Evolutionary conservation across 2,329 filamentous ascomycete genomes (phyloP).

Genomic region (Penicillium concentricum): DNA sequence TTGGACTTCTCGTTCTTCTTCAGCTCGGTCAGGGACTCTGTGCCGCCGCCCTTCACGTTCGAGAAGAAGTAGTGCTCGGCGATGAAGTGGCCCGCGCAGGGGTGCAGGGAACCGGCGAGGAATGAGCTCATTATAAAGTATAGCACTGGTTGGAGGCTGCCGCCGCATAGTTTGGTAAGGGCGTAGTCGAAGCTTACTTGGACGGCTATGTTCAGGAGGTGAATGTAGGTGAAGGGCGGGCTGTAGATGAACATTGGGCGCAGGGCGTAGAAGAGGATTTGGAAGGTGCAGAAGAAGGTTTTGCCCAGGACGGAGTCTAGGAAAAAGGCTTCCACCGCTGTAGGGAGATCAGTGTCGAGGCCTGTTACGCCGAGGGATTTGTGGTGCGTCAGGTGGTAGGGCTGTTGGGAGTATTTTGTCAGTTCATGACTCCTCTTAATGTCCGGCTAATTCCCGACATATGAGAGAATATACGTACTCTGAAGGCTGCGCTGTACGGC

Average conservation of each 20-base stretch:
- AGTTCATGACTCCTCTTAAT: slow-evolving; percentile 3
- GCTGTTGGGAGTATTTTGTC: slow-evolving; percentile 48
- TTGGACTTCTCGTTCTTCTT: slow-evolving; percentile 34
- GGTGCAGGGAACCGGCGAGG: slow-evolving; percentile 89
- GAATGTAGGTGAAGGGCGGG: slow-evolving; percentile 81
- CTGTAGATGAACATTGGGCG: slow-evolving; percentile 93
- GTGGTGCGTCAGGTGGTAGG: slow-evolving; percentile 98
- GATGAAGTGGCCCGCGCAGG: slow-evolving; percentile 96
- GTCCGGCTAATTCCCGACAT: background rate
- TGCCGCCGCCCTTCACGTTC: slow-evolving; percentile 36
- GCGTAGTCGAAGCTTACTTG: slow-evolving; percentile 76
- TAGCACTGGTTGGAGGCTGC: slow-evolving; percentile 60
- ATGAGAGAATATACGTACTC: slow-evolving; percentile 53
- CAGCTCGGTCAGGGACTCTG: slow-evolving; percentile 54
- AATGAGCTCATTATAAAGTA: slow-evolving; percentile 91
- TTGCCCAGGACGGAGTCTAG: slow-evolving; percentile 93
- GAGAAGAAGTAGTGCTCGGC: slow-evolving; percentile 86
- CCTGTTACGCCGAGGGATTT: slow-evolving; percentile 97
- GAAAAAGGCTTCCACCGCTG: slow-evolving; percentile 83
- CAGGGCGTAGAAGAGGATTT: slow-evolving; percentile 97
- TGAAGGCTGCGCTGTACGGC: slow-evolving; percentile 93
- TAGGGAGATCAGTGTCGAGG: slow-evolving; percentile 93
- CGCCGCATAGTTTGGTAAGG: slow-evolving; percentile 60
- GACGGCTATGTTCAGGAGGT: slow-evolving; percentile 74
- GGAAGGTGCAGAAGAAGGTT: slow-evolving; percentile 98